These are phyloP conservation scores for Aspergillus japonicus DNA, from an alignment of 2,329 filamentous ascomycete species.

Conservation along the genomic window DNA sequence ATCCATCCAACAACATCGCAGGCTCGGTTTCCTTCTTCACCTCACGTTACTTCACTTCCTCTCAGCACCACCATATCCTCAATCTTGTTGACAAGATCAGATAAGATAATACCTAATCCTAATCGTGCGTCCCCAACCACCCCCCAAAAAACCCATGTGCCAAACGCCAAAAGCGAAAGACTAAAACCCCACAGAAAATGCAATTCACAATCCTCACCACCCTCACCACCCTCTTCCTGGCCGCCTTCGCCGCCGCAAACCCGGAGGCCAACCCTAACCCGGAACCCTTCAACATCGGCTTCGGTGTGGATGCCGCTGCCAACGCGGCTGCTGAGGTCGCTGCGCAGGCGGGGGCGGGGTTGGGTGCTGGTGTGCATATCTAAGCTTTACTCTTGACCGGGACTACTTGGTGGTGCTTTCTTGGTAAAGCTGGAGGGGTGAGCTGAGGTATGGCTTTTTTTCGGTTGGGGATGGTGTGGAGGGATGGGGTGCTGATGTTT, in stretches of 20 bases:
- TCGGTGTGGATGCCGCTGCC: background rate
- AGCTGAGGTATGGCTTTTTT: too few relatives aligned
- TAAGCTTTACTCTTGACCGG: too few relatives aligned
- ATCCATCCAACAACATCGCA: too few relatives aligned
- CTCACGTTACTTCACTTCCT: too few relatives aligned
- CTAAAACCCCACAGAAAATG: background rate
- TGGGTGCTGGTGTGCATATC: background rate
- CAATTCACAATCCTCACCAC: background rate
- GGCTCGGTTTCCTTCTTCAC: too few relatives aligned
- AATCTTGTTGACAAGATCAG: background rate
- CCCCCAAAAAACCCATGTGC: too few relatives aligned
- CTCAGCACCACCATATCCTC: too few relatives aligned
- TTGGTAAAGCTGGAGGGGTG: too few relatives aligned
- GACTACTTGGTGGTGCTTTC: too few relatives aligned
- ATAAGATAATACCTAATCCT: background rate
- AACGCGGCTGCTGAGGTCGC: background rate
- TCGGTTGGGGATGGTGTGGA: too few relatives aligned
- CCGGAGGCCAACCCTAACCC: background rate
- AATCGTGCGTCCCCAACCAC: background rate
- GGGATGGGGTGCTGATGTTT: too few relatives aligned
- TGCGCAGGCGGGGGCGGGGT: background rate
- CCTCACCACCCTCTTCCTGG: conserved; percentile 2
- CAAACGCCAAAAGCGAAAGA: too few relatives aligned
- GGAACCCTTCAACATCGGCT: background rate
- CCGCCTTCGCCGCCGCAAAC: background rate